phyloP scores from a whole-genome alignment of 768 basidiomycete species.

The Amanita pseudoporphyria region DNA sequence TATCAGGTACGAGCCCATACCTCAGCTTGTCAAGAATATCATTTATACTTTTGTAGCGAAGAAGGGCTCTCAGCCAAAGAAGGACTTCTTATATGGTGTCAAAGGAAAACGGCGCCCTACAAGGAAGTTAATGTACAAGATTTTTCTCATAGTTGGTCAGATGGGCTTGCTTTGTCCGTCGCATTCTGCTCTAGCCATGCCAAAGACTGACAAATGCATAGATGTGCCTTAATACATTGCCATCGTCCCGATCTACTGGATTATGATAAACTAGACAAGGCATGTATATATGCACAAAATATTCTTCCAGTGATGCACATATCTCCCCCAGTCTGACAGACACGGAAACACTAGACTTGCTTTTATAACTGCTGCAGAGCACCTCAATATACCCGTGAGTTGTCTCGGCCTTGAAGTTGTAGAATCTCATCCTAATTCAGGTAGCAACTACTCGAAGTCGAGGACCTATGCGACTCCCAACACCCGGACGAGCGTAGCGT shows the following conservation, averaged over 20 bases:
- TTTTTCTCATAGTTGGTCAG: slow-evolving; percentile 88
- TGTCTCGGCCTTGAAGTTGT: background rate
- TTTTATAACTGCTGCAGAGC: slow-evolving; percentile 79
- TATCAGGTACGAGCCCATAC: slow-evolving; percentile 61
- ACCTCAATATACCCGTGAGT: slow-evolving; percentile 84
- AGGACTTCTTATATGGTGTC: slow-evolving; percentile 95
- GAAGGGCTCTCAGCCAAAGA: slow-evolving; percentile 99
- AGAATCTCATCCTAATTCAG: slow-evolving; percentile 2
- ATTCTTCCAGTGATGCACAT: slow-evolving; percentile 7
- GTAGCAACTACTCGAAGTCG: slow-evolving; percentile 92
- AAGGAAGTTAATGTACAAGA: slow-evolving; percentile 89
- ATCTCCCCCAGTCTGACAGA: slow-evolving; percentile 47
- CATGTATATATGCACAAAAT: slow-evolving; percentile 15
- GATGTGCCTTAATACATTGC: slow-evolving; percentile 95
- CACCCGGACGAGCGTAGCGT: slow-evolving; percentile 93
- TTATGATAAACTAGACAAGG: slow-evolving; percentile 82
- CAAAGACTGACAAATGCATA: slow-evolving; percentile 21
- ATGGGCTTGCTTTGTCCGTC: slow-evolving; percentile 89
- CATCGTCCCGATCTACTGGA: slow-evolving; percentile 95
- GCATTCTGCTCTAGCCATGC: slow-evolving; percentile 7
- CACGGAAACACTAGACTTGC: slow-evolving; percentile 82
- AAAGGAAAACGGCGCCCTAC: slow-evolving; percentile 89
- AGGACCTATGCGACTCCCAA: slow-evolving; percentile 83
- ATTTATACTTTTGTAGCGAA: slow-evolving; percentile 45
- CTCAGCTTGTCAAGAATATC: slow-evolving; percentile 2